Base-by-base conservation (phyloP, 106 monocot species). In the Narthecium ossifragum region DNA sequence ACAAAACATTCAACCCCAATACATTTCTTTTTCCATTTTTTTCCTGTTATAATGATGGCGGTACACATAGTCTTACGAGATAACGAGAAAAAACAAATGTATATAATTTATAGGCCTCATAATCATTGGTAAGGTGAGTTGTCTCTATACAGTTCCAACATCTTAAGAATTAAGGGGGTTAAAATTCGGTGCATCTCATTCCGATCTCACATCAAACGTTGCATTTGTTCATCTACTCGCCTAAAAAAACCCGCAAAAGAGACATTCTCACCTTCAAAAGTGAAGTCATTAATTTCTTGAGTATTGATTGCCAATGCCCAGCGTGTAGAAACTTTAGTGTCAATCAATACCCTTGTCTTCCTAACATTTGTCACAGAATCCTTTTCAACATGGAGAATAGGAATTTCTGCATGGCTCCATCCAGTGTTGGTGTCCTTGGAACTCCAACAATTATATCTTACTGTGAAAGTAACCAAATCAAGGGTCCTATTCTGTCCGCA, bases 291-390 rank as follows among this genome's bases (percentile, higher is more conserved):
- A 34, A 98, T 74, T 62, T 72, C 55, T 33, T 87, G 58, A 23
- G 73, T 78, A 55, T 98, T 98, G 59, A 98, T 79, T 58, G 90
- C 86, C 52, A 91, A 73, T 11, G 71, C 25, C 98, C 98, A 98
- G 31, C 98, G 80, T 31, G 76, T 87, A 22, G 98, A 83, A 46
- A 60, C 8, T 73, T 76, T 87, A 9, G 98, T 88, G 69, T 98
- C 84, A 17, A 98, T 39, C 5, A 64, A 70, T 31, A 91, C 60
- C 36, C 58, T 51, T 58, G 98, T 91, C 46, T 67, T 64, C 57
- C 98, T 78, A 45, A 46, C 73, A 59, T 67, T 73, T 34, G 37
- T 15, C 4, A 61, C 37, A 7, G 68, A 67, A 70, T 98, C 98
- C 36, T 66, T 73, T 71, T 81, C 73, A 34, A 98, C 81, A 46